Conservation (phyloP, 2,329 filamentous ascomycete species). For the Phaeomoniella chlamydospora region DNA sequence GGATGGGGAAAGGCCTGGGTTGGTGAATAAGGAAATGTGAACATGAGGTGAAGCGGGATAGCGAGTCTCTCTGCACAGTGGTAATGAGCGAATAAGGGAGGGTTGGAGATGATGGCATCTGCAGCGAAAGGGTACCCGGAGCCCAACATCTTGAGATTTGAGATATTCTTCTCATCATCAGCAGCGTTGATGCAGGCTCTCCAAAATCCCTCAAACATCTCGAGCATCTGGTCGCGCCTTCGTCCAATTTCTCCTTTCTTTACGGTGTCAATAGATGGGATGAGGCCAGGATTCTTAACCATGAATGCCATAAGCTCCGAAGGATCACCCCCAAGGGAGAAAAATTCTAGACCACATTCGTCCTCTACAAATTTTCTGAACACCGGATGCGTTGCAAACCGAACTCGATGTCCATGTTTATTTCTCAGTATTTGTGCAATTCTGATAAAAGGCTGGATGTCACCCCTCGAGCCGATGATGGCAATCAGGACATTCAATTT, state of each 20-base stretch:
- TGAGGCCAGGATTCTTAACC: constrained; percentile 66
- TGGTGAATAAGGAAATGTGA: constrained; percentile 53
- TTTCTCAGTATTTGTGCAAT: constrained; percentile 60
- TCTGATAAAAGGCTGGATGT: constrained; percentile 67
- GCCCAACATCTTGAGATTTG: constrained; percentile 52
- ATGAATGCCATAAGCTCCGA: constrained; percentile 77
- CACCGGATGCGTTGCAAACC: constrained; percentile 64
- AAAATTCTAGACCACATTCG: constrained; percentile 63
- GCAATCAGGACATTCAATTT: constrained; percentile 67
- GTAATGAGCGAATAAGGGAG: constrained; percentile 21
- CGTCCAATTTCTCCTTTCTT: constrained; percentile 58
- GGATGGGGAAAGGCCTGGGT: constrained; percentile 62
- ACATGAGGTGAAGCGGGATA: constrained; percentile 20
- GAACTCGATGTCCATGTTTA: constrained; percentile 57
- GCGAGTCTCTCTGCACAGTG: constrained; percentile 19
- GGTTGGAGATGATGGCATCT: constrained; percentile 22
- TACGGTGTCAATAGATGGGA: constrained; percentile 59
- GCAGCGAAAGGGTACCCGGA: constrained; percentile 16
- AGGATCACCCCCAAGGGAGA: constrained; percentile 65
- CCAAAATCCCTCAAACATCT: constrained; percentile 79
- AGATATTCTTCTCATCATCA: constrained; percentile 49
- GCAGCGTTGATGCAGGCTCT: constrained; percentile 53
- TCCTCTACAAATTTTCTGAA: constrained; percentile 64
- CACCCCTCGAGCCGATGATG: constrained; percentile 67
- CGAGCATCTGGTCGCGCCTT: constrained; percentile 55